These are phyloP conservation scores for Fusarium sp. DNA, from an alignment of 2,329 filamentous ascomycete species.

Conservation along the genomic window DNA sequence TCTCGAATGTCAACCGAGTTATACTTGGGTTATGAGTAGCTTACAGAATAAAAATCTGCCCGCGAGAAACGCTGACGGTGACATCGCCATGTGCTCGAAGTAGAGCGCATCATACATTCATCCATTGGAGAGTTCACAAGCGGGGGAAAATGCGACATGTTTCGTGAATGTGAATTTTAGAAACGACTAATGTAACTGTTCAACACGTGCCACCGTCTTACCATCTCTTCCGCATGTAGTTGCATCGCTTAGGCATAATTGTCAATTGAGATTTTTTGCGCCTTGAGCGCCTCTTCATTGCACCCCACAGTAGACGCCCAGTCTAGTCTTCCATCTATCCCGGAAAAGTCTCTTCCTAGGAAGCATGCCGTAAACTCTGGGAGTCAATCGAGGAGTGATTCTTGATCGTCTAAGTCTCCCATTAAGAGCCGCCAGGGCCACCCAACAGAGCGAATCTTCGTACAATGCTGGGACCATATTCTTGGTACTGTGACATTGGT, in stretches of 20 bases:
- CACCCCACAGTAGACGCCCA: conserved; percentile 18
- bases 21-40: background rate
- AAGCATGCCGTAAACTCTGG: conserved; percentile 13
- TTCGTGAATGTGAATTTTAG: conserved; percentile 31
- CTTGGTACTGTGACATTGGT: conserved; percentile 76
- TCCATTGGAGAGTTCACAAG: background rate
- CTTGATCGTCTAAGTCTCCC: conserved; percentile 36
- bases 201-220: conserved; percentile 32
- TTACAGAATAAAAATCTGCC: background rate
- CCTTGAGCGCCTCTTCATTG: conserved; percentile 37
- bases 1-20: background rate
- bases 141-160: conserved; percentile 17
- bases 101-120: conserved; percentile 25
- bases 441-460: conserved; percentile 93
- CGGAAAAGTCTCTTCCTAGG: conserved; percentile 8
- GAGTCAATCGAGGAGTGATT: conserved; percentile 23
- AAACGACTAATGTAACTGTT: conserved; percentile 42
- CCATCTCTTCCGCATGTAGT: conserved; percentile 31
- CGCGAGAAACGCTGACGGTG: background rate
- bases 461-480: conserved; percentile 95
- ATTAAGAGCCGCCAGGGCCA: conserved; percentile 84
- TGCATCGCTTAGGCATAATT: conserved; percentile 45
- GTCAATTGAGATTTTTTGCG: conserved; percentile 44
- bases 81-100: background rate
- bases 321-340: conserved; percentile 8